A percentile compares a stretch with the other conserved stretches of the same genome.
Conservation (phyloP, 192 early-diverging fungal genomes). For the Dispira parvispora region DNA sequence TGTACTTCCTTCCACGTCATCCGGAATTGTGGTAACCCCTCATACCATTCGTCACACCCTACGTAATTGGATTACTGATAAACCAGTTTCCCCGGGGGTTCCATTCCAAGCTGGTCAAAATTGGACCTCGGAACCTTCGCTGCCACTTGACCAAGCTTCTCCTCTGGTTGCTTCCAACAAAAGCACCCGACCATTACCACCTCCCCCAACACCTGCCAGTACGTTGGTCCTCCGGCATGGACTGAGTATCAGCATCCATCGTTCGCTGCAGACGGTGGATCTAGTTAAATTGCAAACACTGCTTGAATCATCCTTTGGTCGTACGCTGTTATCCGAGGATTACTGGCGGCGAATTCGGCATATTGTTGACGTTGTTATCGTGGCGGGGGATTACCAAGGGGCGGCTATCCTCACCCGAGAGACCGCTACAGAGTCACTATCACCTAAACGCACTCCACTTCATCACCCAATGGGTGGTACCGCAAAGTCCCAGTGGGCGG, state of each 20-base stretch:
- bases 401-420: slow-evolving; percentile 74
- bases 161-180: background rate
- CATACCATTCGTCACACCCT: background rate
- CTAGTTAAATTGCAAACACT: slow-evolving; percentile 30
- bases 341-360: slow-evolving; percentile 41
- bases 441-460: background rate
- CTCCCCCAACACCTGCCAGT: background rate
- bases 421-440: slow-evolving; percentile 14
- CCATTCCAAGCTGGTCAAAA: background rate
- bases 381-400: slow-evolving; percentile 86
- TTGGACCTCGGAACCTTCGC: too few relatives aligned
- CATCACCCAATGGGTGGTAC: background rate
- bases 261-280: slow-evolving; percentile 22
- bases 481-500: too few relatives aligned
- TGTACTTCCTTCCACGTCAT: background rate
- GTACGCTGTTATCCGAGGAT: slow-evolving; percentile 29
- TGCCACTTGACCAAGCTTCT: too few relatives aligned
- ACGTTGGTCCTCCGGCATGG: slow-evolving; percentile 4
- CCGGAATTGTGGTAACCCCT: background rate
- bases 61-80: slow-evolving; percentile 10
- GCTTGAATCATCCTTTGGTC: slow-evolving; percentile 62
- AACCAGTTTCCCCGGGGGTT: background rate
- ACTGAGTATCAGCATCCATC: background rate
- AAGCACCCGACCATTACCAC: background rate
- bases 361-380: slow-evolving; percentile 40